These are phyloP conservation scores for Magnusiomyces fungicola DNA, from an alignment of 1,139 yeast genomes.

Conservation along the genomic window DNA sequence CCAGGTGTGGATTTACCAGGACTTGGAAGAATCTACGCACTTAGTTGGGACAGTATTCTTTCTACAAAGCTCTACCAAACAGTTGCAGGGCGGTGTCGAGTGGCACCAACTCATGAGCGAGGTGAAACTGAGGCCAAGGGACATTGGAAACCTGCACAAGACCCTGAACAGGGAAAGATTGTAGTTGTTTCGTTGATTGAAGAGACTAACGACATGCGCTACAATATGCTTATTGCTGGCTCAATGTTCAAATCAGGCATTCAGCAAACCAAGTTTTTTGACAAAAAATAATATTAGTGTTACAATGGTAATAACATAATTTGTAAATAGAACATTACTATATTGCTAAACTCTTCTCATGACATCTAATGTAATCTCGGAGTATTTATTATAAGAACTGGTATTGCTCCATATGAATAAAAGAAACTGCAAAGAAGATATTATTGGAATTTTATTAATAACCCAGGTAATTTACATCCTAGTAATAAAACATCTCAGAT, in stretches of 20 bases:
- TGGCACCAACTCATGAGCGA: slow-evolving; percentile 5
- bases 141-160: slow-evolving; percentile 3
- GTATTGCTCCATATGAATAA: too few species aligned
- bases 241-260: slow-evolving; percentile 13
- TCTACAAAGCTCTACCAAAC: slow-evolving; percentile 10
- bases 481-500: too few species aligned
- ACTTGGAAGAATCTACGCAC: slow-evolving; percentile 13
- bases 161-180: slow-evolving; percentile 7
- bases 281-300: too few species aligned
- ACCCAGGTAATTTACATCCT: too few species aligned
- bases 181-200: slow-evolving; percentile 12
- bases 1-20: slow-evolving; percentile 18
- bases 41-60: slow-evolving; percentile 17
- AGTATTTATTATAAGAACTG: too few species aligned
- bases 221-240: slow-evolving; percentile 9
- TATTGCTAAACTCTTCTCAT: too few species aligned
- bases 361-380: too few species aligned
- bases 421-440: too few species aligned
- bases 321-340: too few species aligned
- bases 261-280: slow-evolving; percentile 5
- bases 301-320: not conserved
- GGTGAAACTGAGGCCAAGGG: not conserved
- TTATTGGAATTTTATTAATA: too few species aligned
- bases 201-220: slow-evolving; percentile 5
- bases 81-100: slow-evolving; percentile 13